Base-by-base conservation (phyloP, 1,139 yeast genomes). In the Candida smagusa region DNA sequence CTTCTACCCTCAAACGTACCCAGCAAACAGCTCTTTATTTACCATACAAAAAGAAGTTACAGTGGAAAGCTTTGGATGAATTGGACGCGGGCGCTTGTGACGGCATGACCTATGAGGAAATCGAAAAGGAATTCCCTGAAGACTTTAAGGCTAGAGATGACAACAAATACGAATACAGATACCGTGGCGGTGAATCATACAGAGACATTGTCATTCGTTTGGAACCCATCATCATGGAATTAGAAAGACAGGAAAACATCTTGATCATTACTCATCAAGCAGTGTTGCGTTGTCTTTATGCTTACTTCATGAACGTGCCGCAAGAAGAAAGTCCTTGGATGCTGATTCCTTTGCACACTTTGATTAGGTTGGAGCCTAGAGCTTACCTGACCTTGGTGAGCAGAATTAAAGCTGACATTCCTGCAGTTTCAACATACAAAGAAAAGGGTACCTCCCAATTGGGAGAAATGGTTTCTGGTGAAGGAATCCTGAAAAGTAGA, bases 241-340 rank as follows among this genome's bases (percentile, higher is more conserved):
- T 92, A 49, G 98, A 92, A 63, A 81, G 97, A 44, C 97, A 92
- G 63, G 98, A 92, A 52, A 90, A 92, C 58, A 89, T 92, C 40
- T 72, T 94, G 58, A 92, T 92, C 46, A 94, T 94, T 31, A 94
- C 98, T 11, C 99, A 92, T 59, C 99, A 92, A 64, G 98, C 98
- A 0, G 97, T 92, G 16, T 72, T 92, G 50, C 78, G 99, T 53
- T 92, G 99, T 59, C 83, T 92, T 40, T 92, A 92, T 61, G 97
- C 98, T 4, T 92, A 94, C 60, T 92, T 90, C 58, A 94, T 92
- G 97, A 92, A 92, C 58, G 96, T 92, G 12, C 96, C 97, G 4
- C 97, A 90, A 60, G 97, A 92, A 53, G 94, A 89, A 58, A 79
- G 90, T 43, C 99, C 99, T 4, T 92, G 98, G 97, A 90, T 92